Conservation (phyloP, 257 asterid genomes). For the Euphrasia confusa region DNA sequence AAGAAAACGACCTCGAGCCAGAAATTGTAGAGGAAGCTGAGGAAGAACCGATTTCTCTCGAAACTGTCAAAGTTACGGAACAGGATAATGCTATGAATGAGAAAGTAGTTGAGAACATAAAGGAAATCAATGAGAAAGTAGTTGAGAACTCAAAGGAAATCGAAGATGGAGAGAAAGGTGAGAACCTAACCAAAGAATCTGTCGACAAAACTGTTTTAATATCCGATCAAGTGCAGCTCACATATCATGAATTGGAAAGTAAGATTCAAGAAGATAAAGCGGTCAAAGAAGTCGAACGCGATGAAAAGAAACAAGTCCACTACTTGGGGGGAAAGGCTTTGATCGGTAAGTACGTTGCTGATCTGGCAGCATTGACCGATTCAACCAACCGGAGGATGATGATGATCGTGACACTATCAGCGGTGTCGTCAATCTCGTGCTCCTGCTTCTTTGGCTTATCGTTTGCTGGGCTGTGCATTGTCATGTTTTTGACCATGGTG, state of each 20-base stretch:
- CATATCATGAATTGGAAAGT: constrained; percentile 31
- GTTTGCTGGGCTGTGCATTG: constrained; percentile 30
- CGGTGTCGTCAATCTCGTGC: constrained; percentile 35
- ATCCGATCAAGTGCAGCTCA: constrained; percentile 29
- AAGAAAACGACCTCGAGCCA: constrained; percentile 4
- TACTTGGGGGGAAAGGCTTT: constrained; percentile 6
- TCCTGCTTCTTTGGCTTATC: constrained; percentile 45
- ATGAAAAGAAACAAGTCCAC: neutral
- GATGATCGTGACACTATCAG: constrained; percentile 25
- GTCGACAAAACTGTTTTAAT: constrained; percentile 19
- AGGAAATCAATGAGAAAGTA: constrained; percentile 17
- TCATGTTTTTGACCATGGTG: constrained; percentile 33
- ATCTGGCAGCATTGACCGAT: constrained; percentile 23
- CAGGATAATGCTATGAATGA: constrained; percentile 9
- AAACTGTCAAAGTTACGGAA: neutral
- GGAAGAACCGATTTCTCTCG: constrained; percentile 12
- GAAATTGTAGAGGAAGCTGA: neutral
- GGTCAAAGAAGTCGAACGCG: neutral
- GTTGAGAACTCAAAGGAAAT: neutral
- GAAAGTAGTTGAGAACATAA: constrained; percentile 14
- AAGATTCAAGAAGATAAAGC: constrained; percentile 31
- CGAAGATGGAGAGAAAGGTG: neutral
- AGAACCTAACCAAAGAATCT: too few relatives aligned
- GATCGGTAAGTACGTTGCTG: constrained; percentile 20
- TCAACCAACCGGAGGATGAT: constrained; percentile 27